phyloP scores from a whole-genome alignment of 331 rosid genomes.

The Rosa hybrid region DNA sequence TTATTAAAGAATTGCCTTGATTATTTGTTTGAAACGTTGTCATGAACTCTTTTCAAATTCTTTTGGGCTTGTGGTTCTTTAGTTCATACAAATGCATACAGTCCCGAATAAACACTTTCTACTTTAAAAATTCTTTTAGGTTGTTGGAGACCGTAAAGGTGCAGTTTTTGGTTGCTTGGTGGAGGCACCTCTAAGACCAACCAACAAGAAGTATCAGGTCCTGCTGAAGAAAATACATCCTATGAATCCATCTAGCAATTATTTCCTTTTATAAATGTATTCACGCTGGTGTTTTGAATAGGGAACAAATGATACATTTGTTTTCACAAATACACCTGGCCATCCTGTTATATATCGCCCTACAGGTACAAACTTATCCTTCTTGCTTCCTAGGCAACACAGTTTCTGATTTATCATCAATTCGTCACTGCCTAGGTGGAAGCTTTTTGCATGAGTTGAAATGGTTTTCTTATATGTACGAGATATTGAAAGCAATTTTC shows the following conservation, averaged over 20 bases:
- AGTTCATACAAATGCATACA: not conserved
- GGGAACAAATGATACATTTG: conserved; percentile 90
- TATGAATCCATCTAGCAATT: conserved; percentile 21
- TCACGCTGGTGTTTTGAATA: conserved; percentile 41
- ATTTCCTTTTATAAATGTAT: not conserved
- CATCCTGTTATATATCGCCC: conserved; percentile 77
- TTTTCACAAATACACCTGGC: conserved; percentile 72
- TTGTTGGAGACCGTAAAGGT: conserved; percentile 87
- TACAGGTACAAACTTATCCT: conserved; percentile 57
- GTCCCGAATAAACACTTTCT: conserved; percentile 10
- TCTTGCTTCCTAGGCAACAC: not conserved
- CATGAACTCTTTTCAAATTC: not conserved
- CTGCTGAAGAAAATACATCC: conserved; percentile 21
- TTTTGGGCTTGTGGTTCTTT: not conserved
- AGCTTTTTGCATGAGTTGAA: not conserved
- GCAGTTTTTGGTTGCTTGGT: conserved; percentile 92
- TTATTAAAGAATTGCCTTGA: not conserved
- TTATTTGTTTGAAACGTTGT: not conserved
- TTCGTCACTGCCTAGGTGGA: not conserved
- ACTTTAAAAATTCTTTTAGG: conserved; percentile 34
- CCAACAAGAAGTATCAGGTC: conserved; percentile 87
- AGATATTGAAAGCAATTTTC: not conserved
- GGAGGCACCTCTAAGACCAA: conserved; percentile 87
- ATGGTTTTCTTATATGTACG: not conserved
- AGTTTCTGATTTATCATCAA: not conserved